phyloP scores from a whole-genome alignment of 441 rosid genomes.

The Raphanus hybrid region DNA sequence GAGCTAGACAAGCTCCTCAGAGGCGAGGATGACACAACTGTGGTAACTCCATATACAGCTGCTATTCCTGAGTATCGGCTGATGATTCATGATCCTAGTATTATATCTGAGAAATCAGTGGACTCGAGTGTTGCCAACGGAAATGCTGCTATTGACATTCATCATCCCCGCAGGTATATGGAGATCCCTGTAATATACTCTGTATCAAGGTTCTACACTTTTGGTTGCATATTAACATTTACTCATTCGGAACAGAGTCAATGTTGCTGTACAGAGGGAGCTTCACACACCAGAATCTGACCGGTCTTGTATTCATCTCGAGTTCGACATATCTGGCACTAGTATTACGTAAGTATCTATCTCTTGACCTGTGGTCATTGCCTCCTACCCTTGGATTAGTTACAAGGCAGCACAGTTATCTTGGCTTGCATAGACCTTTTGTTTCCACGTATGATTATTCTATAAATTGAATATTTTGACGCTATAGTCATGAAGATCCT shows the following conservation, averaged over 20 bases:
- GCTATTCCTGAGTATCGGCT: slow-evolving; percentile 57
- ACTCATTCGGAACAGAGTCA: background rate
- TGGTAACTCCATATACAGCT: slow-evolving; percentile 53
- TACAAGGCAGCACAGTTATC: too few species aligned
- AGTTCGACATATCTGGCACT: slow-evolving; percentile 73
- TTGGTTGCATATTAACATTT: too few species aligned
- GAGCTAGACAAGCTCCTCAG: slow-evolving; percentile 79
- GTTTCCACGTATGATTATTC: too few species aligned
- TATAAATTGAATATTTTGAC: too few species aligned
- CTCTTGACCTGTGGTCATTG: too few species aligned
- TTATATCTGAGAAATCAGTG: slow-evolving; percentile 42
- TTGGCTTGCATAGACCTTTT: too few species aligned
- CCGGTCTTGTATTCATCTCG: slow-evolving; percentile 92
- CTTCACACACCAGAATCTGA: slow-evolving; percentile 91
- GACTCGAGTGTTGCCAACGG: slow-evolving; percentile 65
- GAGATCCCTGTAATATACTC: background rate
- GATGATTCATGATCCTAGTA: slow-evolving; percentile 63
- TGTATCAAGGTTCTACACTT: too few species aligned
- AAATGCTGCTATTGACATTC: slow-evolving; percentile 34
- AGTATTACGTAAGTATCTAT: too few species aligned
- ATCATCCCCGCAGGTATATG: slow-evolving; percentile 90
- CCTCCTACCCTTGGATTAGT: too few species aligned
- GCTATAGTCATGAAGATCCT: too few species aligned
- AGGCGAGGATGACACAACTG: slow-evolving; percentile 74
- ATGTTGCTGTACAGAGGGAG: slow-evolving; percentile 79